These are phyloP conservation scores for Xylaria palmicola DNA, from an alignment of 495 filamentous ascomycete species.

Conservation along the genomic window DNA sequence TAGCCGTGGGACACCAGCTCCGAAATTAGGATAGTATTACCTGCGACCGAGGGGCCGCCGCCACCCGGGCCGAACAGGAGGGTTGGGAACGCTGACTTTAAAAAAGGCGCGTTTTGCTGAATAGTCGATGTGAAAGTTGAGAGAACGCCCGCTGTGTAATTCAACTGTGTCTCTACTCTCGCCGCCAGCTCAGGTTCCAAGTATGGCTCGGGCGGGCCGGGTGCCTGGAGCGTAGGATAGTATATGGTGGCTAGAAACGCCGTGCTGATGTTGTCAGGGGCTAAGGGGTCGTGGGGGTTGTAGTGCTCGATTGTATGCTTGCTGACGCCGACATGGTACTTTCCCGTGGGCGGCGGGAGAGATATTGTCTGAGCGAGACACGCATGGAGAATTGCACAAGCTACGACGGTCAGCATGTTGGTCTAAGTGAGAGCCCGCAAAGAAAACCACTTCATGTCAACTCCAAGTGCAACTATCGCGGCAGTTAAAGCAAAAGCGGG, in stretches of 20 bases:
- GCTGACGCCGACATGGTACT: conserved; percentile 22
- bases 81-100: conserved; percentile 12
- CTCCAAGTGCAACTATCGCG: no score
- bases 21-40: conserved; percentile 39
- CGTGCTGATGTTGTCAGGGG: conserved; percentile 28
- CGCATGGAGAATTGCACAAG: background rate
- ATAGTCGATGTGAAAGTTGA: conserved; percentile 23
- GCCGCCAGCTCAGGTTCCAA: conserved; percentile 24
- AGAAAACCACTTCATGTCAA: no score
- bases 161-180: conserved; percentile 16
- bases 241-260: conserved; percentile 27
- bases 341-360: conserved; percentile 21
- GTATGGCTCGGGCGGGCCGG: conserved; percentile 18
- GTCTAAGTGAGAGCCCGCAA: background rate
- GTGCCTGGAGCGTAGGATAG: conserved; percentile 28
- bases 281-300: conserved; percentile 22
- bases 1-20: conserved; percentile 50
- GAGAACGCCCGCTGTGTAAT: conserved; percentile 21
- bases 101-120: conserved; percentile 21
- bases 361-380: background rate
- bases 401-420: background rate
- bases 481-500: no score
- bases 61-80: conserved; percentile 28
- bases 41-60: conserved; percentile 27
- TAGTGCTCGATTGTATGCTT: conserved; percentile 22